A percentile compares a stretch with the other conserved stretches of the same genome.
Evolutionary conservation across 2,329 filamentous ascomycete genomes (phyloP).

Genomic region (Fusarium udum): DNA sequence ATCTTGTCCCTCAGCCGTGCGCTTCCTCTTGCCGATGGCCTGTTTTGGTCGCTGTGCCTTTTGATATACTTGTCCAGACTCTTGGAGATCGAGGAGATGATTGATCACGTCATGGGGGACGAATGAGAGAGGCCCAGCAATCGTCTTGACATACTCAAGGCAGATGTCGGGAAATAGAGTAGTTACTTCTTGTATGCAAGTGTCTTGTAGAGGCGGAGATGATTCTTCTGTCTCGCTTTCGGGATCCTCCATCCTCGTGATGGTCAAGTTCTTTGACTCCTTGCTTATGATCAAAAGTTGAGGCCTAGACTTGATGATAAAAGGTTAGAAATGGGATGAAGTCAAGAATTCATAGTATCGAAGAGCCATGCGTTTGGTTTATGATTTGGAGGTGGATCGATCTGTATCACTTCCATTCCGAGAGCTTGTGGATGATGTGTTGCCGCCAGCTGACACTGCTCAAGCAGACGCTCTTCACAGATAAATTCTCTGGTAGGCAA

Average conservation of each 20-base stretch:
- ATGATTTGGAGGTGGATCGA: not conserved
- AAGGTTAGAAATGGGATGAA: constrained; percentile 13
- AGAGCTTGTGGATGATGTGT: not conserved
- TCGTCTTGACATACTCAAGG: constrained; percentile 47
- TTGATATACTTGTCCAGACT: constrained; percentile 50
- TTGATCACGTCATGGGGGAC: constrained; percentile 47
- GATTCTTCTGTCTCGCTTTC: not conserved
- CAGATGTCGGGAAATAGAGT: constrained; percentile 59
- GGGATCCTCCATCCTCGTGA: constrained; percentile 12
- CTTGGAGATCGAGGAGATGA: constrained; percentile 52
- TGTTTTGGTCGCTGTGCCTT: constrained; percentile 40
- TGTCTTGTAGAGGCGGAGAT: not conserved
- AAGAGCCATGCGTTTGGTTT: not conserved
- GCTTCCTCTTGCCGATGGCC: constrained; percentile 54
- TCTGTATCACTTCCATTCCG: not conserved
- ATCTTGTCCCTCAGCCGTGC: constrained; percentile 37
- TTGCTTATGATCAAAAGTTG: not conserved
- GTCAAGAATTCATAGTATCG: not conserved
- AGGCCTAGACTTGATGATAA: not conserved
- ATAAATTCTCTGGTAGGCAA: not conserved
- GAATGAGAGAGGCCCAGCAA: constrained; percentile 43
- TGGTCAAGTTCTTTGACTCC: not conserved
- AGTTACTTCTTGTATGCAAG: constrained; percentile 27
- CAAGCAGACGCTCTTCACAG: not conserved
- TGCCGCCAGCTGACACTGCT: not conserved